Base-by-base conservation (phyloP, 768 basidiomycete species). In the Kwoniella mangroviensis region DNA sequence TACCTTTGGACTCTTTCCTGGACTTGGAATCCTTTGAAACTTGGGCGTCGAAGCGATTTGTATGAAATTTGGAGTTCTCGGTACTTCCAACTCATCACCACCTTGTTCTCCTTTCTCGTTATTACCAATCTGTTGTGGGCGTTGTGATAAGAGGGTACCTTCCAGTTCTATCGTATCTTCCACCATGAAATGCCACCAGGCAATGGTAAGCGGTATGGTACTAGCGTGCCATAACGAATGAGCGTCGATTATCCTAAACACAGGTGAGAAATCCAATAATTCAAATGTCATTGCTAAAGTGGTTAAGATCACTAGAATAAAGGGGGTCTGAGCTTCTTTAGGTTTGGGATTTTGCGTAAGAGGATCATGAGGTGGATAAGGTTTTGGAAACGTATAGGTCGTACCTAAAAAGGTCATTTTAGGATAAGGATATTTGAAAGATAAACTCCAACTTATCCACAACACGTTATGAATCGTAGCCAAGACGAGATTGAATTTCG, bases 201-300 rank as follows among this genome's bases (percentile, higher is more conserved):
- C 85, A 57, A 87, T 78, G 3, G 89, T 88, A 41, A 98, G 88
- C 0, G 90, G 90, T 0, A 87, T 90, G 0, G 96, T 99, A 3
- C 88, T 86, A 9, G 91, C 85, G 82, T 99, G 96, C 97, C 96
- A 98, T 17, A 98, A 83, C 2, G 93, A 87, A 82, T 98, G 97
- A 0, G 95, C 94, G 79, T 98, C 96, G 21, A 98, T 85, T 7
- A 89, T 81, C 42, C 94, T 83, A n/a, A 79, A 78, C 83, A 89
- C 86, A 0, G 94, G 92, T 0, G 94, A 88, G 77, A 98, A 98
- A 80, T 99, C 96, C 72, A 96, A 89, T 3, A 99, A 80, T 78
- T 99, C 96, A 41, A 99, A 86, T 1, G 86, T 85, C 2, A 90
- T 92, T 15, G 93, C 91, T 2, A 86, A 85, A 0, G 89, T 92